phyloP scores from a whole-genome alignment of 2,329 filamentous ascomycete species.

The Neonectria magnoliae region DNA sequence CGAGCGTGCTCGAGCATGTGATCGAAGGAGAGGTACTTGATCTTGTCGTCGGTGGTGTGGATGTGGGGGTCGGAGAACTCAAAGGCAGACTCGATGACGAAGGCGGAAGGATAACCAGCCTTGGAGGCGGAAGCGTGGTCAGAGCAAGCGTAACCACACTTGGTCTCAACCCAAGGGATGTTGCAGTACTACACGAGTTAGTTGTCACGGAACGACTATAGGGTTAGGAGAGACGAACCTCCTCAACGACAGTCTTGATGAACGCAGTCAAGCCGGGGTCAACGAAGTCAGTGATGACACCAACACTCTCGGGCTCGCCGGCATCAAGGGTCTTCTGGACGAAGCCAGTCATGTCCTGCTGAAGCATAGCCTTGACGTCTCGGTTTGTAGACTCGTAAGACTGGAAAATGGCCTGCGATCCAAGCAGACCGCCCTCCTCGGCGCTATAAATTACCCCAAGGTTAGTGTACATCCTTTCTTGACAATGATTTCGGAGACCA shows the following conservation, averaged over 20 bases:
- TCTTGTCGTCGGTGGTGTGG: slow-evolving; percentile 74
- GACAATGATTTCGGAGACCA: not conserved
- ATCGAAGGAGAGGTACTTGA: slow-evolving; percentile 80
- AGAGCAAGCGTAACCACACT: slow-evolving; percentile 87
- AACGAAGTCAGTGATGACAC: slow-evolving; percentile 93
- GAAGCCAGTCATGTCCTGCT: slow-evolving; percentile 98
- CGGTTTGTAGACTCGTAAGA: slow-evolving; percentile 77
- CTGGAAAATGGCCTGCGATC: slow-evolving; percentile 89
- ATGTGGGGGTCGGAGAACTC: slow-evolving; percentile 74
- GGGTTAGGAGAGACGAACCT: slow-evolving; percentile 36
- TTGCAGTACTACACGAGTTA: slow-evolving; percentile 74
- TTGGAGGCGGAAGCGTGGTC: slow-evolving; percentile 80
- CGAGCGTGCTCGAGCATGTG: slow-evolving; percentile 93
- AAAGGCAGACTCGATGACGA: slow-evolving; percentile 80
- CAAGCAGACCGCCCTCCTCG: slow-evolving; percentile 87
- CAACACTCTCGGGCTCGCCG: slow-evolving; percentile 84
- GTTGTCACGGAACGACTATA: not conserved
- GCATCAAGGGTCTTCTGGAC: slow-evolving; percentile 84
- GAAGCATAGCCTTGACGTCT: slow-evolving; percentile 94
- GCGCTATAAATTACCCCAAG: slow-evolving; percentile 62
- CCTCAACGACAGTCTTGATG: slow-evolving; percentile 87
- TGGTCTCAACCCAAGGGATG: slow-evolving; percentile 86
- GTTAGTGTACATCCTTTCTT: not conserved
- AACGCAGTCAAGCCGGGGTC: slow-evolving; percentile 84
- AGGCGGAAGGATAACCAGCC: slow-evolving; percentile 78